Evolutionary conservation across 169 alveolate genomes (phyloP).

Genomic region (Cryptosporidium meleagridis): DNA sequence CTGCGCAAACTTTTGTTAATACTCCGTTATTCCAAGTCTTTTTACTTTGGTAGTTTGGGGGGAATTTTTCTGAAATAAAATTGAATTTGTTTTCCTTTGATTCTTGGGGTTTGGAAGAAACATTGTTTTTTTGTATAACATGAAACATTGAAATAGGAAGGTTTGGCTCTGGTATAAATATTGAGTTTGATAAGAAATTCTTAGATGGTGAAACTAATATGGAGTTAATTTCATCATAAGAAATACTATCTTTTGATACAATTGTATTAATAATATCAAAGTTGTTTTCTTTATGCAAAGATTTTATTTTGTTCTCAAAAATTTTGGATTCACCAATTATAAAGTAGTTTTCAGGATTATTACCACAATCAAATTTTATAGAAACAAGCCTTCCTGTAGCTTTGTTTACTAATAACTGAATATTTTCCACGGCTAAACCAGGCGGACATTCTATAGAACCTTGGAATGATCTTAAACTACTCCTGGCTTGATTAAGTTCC

Average conservation of each 20-base stretch:
- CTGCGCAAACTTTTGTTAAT: constrained; percentile 49
- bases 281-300: not conserved
- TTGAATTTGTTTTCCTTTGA: not conserved
- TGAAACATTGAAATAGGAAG: constrained; percentile 48
- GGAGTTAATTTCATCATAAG: constrained; percentile 14
- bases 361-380: constrained; percentile 53
- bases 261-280: not conserved
- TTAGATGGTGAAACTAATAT: constrained; percentile 1
- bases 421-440: constrained; percentile 36
- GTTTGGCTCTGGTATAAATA: constrained; percentile 20
- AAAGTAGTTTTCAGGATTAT: constrained; percentile 14
- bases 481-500: constrained; percentile 8
- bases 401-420: constrained; percentile 15
- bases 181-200: constrained; percentile 5
- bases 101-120: not conserved
- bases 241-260: not conserved
- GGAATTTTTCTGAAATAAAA: constrained; percentile 18
- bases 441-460: constrained; percentile 60
- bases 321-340: constrained; percentile 2
- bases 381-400: not conserved
- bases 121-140: constrained; percentile 13
- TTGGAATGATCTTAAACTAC: constrained; percentile 61
- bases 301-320: not conserved
- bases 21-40: constrained; percentile 66
- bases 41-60: constrained; percentile 6